Conservation (phyloP, 2,329 filamentous ascomycete genomes). For the Byssothecium circinans region DNA sequence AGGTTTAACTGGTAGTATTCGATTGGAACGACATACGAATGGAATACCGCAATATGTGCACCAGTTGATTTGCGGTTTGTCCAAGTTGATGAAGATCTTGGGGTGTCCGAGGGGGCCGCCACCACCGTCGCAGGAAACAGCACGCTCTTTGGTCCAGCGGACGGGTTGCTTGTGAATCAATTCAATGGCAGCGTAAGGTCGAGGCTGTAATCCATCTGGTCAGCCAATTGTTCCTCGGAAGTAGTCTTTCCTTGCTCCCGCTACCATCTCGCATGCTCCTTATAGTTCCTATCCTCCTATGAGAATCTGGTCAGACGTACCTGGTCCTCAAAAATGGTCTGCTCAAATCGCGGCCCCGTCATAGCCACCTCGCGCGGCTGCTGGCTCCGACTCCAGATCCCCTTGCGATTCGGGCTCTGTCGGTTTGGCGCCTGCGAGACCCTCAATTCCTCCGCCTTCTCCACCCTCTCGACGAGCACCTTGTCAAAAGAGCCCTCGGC, state of each 20-base stretch:
- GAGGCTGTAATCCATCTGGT: slow-evolving; percentile 63
- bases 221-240: slow-evolving; percentile 19
- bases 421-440: slow-evolving; percentile 85
- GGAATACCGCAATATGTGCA: slow-evolving; percentile 95
- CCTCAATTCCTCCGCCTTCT: slow-evolving; percentile 57
- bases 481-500: slow-evolving; percentile 55
- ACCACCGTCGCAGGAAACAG: slow-evolving; percentile 88
- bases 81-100: slow-evolving; percentile 93
- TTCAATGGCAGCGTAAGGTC: slow-evolving; percentile 86
- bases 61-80: slow-evolving; percentile 89
- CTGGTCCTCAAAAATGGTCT: slow-evolving; percentile 91
- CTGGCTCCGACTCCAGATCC: slow-evolving; percentile 85
- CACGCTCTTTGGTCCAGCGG: slow-evolving; percentile 79
- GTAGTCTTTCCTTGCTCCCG: neutral
- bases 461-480: slow-evolving; percentile 58
- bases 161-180: slow-evolving; percentile 96
- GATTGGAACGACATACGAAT: slow-evolving; percentile 61
- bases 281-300: neutral
- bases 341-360: slow-evolving; percentile 93
- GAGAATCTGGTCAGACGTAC: slow-evolving; percentile 54
- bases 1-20: neutral
- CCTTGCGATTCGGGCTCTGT: slow-evolving; percentile 69
- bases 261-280: neutral
- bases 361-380: slow-evolving; percentile 79
- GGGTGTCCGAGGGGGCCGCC: slow-evolving; percentile 90